Percentiles rank a stretch among this genome's conserved stretches.
These are phyloP conservation scores for Otatea glauca DNA, from an alignment of 176 grass and related monocot genomes.

Conservation along the genomic window DNA sequence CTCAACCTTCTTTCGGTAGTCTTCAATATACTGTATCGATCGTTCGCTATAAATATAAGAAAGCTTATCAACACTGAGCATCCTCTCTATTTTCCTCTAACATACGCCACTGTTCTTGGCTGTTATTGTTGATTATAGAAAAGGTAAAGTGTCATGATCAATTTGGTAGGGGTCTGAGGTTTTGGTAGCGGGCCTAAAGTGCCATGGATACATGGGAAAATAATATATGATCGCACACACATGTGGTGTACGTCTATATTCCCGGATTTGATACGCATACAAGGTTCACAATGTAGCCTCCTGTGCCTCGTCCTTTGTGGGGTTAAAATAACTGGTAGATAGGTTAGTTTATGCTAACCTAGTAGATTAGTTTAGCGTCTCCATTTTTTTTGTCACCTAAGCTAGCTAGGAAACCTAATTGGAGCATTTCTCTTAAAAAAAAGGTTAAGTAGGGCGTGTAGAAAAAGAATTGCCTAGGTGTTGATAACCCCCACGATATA, in stretches of 20 bases:
- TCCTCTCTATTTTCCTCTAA: too few relatives aligned
- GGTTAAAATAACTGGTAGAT: neutral
- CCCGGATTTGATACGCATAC: conserved; percentile 43
- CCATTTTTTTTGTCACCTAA: neutral
- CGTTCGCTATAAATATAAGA: too few relatives aligned
- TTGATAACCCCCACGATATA: neutral
- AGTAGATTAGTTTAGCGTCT: neutral
- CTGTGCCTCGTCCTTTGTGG: conserved; percentile 27
- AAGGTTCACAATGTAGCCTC: conserved; percentile 26
- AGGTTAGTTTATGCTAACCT: conserved; percentile 37
- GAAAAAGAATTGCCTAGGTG: neutral
- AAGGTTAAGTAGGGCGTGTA: neutral
- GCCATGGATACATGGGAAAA: neutral
- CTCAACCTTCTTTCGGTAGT: too few relatives aligned
- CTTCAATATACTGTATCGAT: too few relatives aligned
- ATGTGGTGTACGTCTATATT: conserved; percentile 17
- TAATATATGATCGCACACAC: conserved; percentile 6
- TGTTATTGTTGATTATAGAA: conserved; percentile 27
- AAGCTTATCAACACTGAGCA: too few relatives aligned
- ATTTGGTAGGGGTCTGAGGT: conserved; percentile 30
- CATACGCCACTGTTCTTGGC: too few relatives aligned
- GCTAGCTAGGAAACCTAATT: neutral
- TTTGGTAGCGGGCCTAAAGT: too few relatives aligned
- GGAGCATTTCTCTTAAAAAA: neutral
- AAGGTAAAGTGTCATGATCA: conserved; percentile 33